Percentiles rank a stretch among this genome's conserved stretches.
These are phyloP conservation scores for Amoeboaphelidium occidentale DNA, from an alignment of 371 early-diverging fungal species.

Conservation along the genomic window DNA sequence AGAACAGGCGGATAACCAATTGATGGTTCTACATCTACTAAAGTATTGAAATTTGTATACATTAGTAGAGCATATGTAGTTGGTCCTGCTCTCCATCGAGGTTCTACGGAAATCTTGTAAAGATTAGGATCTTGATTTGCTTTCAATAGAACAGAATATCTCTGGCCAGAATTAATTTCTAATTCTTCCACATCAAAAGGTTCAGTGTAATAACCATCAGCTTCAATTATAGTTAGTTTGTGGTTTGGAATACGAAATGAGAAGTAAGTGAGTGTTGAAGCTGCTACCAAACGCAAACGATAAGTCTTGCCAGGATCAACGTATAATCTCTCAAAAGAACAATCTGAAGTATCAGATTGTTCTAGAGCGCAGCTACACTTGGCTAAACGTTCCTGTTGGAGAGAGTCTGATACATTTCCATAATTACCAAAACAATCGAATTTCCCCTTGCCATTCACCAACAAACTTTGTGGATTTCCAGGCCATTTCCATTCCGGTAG, in stretches of 20 bases:
- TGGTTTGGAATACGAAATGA: constrained; percentile 53
- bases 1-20: no score
- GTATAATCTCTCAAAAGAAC: constrained; percentile 12
- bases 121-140: background rate
- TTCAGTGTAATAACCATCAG: constrained; percentile 31
- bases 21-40: background rate
- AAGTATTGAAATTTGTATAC: background rate
- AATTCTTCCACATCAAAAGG: constrained; percentile 20
- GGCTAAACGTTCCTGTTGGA: no score
- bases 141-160: constrained; percentile 32
- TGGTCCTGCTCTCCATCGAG: background rate
- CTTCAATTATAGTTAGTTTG: constrained; percentile 45
- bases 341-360: no score
- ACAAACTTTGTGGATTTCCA: background rate
- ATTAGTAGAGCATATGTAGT: background rate
- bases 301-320: constrained; percentile 50
- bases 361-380: no score
- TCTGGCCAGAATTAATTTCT: constrained; percentile 35
- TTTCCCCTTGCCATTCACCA: background rate
- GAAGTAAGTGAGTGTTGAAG: constrained; percentile 43
- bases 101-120: background rate
- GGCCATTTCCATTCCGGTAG: background rate
- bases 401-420: background rate
- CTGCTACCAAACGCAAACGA: constrained; percentile 53
- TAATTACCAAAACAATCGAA: background rate